phyloP scores from a whole-genome alignment of 1,284 basidiomycete genomes.

The Melampsora allii-populina region DNA sequence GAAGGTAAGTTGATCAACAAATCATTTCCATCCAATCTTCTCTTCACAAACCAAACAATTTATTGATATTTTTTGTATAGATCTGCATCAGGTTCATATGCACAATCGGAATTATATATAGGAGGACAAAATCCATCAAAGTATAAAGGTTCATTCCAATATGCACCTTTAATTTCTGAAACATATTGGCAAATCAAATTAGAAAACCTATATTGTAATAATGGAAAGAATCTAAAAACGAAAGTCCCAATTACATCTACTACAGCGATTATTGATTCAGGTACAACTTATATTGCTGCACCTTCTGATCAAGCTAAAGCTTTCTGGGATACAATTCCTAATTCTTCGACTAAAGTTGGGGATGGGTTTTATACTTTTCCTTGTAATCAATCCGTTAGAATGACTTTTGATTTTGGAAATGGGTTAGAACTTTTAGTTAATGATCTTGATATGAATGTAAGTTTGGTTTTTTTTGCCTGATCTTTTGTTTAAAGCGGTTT shows the following conservation, averaged over 20 bases:
- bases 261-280: constrained; percentile 31
- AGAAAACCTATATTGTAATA: constrained; percentile 32
- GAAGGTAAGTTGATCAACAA: constrained; percentile 13
- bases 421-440: constrained; percentile 25
- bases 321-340: constrained; percentile 39
- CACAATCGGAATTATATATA: constrained; percentile 28
- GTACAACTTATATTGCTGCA: constrained; percentile 42
- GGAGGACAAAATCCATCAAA: constrained; percentile 38
- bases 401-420: constrained; percentile 41
- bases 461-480: not conserved
- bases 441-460: constrained; percentile 39
- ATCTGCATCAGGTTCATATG: constrained; percentile 14
- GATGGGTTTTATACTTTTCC: constrained; percentile 43
- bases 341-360: constrained; percentile 21
- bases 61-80: not conserved
- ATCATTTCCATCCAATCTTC: not conserved
- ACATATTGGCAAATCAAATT: constrained; percentile 40
- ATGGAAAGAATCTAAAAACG: constrained; percentile 9
- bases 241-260: constrained; percentile 15
- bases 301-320: constrained; percentile 29
- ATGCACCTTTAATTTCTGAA: constrained; percentile 18
- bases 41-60: not conserved
- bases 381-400: constrained; percentile 26
- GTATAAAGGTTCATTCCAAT: constrained; percentile 27
- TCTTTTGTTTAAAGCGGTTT: not conserved